Evolutionary conservation across 257 asterid species (phyloP), one percentile per base, ranked within the genome.

Genomic region (Cordia subcordata): DNA sequence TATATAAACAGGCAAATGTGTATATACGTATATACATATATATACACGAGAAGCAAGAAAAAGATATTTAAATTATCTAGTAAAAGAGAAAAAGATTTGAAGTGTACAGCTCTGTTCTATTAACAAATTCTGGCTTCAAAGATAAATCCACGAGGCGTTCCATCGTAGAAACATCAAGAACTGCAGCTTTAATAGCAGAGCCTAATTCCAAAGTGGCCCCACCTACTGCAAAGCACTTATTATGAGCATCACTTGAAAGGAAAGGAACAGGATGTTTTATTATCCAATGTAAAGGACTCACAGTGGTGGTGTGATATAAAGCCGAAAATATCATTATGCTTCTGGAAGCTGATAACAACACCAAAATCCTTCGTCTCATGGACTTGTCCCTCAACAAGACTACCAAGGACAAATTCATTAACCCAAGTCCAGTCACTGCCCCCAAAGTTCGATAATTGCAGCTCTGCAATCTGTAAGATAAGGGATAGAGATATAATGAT

Each of bases 121-220:
- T 74, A 49, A 78, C 64, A 69, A 89, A 76, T 49, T 80, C 94
- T 33, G 89, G 85, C 82, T 86, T 93, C 66, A 89, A 54, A 57
- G 97, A 86, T 61, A 93, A 76, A 72, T 93, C 99, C 66, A 93
- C 90, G 23, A 93, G 87, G 70, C 87, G 91, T 21, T 89, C 99
- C 60, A 77, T 77, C 82, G 70, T 86, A 27, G 97, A 86, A 75
- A 89, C 81, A 79, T 93, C 99, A 64, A 93, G 94, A 74, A 93
- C 88, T 38, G 82, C 77, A 64, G 95, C 94, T 62, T 47, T 76
- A 51, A 93, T 67, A 69, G 78, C 73, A 53, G 89, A 76, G 68
- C 84, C 82, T 37, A 57, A 63, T 52, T 81, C 84, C 75, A 82
- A 39, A 17, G 62, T 61, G 67, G 72, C 67, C 60, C 79, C 95